Base-by-base conservation (phyloP, 371 early-diverging fungal genomes). In the Mortierella sp. region DNA sequence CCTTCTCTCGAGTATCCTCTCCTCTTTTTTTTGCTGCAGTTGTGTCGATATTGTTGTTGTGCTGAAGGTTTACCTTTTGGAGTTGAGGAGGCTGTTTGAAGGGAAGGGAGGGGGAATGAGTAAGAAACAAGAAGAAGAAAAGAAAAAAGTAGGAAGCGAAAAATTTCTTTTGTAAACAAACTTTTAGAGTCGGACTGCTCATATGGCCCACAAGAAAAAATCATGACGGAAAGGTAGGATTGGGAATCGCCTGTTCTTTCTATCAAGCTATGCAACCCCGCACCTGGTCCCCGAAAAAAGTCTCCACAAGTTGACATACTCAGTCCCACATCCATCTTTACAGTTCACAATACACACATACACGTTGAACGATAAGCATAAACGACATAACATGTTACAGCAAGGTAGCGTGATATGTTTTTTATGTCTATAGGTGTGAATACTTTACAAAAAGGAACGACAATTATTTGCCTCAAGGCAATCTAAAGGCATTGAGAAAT, bases 81-180 rank as follows among this genome's bases (percentile, higher is more conserved):
- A 8, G 44, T 24, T 16, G 21, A 34, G 21, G 24, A 68, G 2
- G 68, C 24, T 11, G 68, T 42, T 68, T 2, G 31, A 31, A 9
- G 58, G 72, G 70, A 54, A 50, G 7, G 47, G 26, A 57, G 70
- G 70, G 42, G 74, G 71, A 75, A 31, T 28, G 65, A 31, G 8
- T 19, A 78, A 73, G 47, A 31, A 31, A 16, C 50, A 68, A 70
- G 26, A 73, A 13, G 65, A 26, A 75, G 47, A n/a, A 71, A 72
- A n/a, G 42, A 38, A 48, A 72, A 48, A 57, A n/a, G 47, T 38
- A 45, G 42, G 44, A 9, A 1, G 5, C 13, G 55, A 72, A 78
- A 73, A 73, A 24, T 54, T 65, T 54, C 48, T 57, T 55, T 65
- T 50, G 63, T 72, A 78, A 73, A 76, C 76, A 76, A n/a, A n/a